A percentile compares a stretch with the other conserved stretches of the same genome.
Conservation (phyloP, 1,139 yeast species). For the Zygotorulaspora mrakii region DNA sequence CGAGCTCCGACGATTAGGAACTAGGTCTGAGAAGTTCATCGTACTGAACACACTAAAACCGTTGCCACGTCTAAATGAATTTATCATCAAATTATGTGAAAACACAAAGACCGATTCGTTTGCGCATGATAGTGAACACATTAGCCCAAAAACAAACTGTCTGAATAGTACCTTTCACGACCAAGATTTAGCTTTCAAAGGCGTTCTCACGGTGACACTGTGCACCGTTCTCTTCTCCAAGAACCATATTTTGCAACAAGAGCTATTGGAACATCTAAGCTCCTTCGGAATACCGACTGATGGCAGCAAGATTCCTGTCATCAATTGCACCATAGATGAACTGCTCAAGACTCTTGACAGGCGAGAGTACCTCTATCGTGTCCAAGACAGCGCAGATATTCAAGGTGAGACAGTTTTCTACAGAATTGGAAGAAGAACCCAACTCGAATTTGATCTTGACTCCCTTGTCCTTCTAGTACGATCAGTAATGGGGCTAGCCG, state of each 20-base stretch:
- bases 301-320: slow-evolving; percentile 28
- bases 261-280: slow-evolving; percentile 21
- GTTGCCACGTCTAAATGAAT: slow-evolving; percentile 18
- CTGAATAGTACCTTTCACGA: slow-evolving; percentile 20
- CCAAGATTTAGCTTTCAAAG: slow-evolving; percentile 26
- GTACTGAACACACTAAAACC: slow-evolving; percentile 21
- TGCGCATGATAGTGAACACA: slow-evolving; percentile 19
- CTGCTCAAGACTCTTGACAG: slow-evolving; percentile 24
- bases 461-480: slow-evolving; percentile 24
- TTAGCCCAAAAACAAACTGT: slow-evolving; percentile 17
- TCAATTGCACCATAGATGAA: slow-evolving; percentile 25
- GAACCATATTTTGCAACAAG: slow-evolving; percentile 30
- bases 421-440: slow-evolving; percentile 31
- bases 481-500: slow-evolving; percentile 23
- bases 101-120: slow-evolving; percentile 18
- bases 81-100: slow-evolving; percentile 18
- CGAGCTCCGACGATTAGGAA: slow-evolving; percentile 20
- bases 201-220: slow-evolving; percentile 24
- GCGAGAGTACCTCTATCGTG: slow-evolving; percentile 25
- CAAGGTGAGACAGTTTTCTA: slow-evolving; percentile 25
- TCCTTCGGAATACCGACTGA: slow-evolving; percentile 32
- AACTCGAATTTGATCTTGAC: slow-evolving; percentile 27
- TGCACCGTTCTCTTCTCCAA: slow-evolving; percentile 29
- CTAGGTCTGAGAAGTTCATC: slow-evolving; percentile 25
- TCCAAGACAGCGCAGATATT: slow-evolving; percentile 25